phyloP scores from a whole-genome alignment of 768 basidiomycete genomes.

The Tricholoma flavovirens region DNA sequence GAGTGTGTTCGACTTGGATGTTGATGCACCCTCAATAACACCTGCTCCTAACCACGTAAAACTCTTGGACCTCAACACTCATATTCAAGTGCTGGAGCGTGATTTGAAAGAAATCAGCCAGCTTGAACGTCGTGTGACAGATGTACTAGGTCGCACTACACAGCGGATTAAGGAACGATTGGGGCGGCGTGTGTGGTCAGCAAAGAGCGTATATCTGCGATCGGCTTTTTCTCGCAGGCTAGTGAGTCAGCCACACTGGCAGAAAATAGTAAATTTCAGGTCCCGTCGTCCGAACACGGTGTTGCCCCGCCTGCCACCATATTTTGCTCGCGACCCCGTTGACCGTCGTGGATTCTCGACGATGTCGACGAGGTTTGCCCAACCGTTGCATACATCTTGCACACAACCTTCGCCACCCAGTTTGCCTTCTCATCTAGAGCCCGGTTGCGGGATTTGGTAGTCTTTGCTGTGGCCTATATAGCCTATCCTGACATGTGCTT shows the following conservation, averaged over 20 bases:
- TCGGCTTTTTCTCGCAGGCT: constrained; percentile 21
- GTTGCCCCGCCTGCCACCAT: not conserved
- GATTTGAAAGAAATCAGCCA: constrained; percentile 46
- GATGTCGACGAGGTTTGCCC: too few species aligned
- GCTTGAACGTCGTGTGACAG: constrained; percentile 36
- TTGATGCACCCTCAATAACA: constrained; percentile 23
- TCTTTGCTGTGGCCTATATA: not conserved
- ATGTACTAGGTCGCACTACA: constrained; percentile 43
- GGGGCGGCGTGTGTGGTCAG: constrained; percentile 71
- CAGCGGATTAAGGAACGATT: constrained; percentile 69
- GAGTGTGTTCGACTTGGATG: constrained; percentile 28
- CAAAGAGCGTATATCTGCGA: constrained; percentile 49
- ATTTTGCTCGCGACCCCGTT: constrained; percentile 6
- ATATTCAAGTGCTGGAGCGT: constrained; percentile 49
- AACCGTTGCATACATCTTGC: not conserved
- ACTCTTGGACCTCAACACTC: constrained; percentile 47
- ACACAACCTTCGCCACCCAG: not conserved
- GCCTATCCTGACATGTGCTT: too few species aligned
- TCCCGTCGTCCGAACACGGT: constrained; percentile 11
- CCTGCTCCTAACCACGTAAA: constrained; percentile 20
- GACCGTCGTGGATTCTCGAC: not conserved
- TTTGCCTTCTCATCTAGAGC: not conserved
- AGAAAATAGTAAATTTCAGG: constrained; percentile 42
- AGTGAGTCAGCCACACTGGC: constrained; percentile 45
- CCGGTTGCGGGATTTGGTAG: not conserved